Base-by-base conservation (phyloP, 2,329 filamentous ascomycete genomes). In the Magnaporthales sp. region DNA sequence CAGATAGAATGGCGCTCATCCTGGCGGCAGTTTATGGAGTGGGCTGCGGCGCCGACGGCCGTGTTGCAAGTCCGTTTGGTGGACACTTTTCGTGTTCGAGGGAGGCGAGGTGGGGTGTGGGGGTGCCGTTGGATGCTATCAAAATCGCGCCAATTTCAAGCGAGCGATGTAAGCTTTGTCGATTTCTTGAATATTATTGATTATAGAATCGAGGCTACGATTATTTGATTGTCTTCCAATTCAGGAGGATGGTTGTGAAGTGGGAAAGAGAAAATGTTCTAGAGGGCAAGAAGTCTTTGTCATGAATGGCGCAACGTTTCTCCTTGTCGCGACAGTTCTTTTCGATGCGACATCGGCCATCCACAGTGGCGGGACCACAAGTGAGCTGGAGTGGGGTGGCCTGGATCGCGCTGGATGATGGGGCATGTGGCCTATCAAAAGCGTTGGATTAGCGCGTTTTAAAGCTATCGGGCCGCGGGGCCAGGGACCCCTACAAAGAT, bases 1-100 rank as follows among this genome's bases (percentile, higher is more conserved):
- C 90, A 67, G 93, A 98, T 73, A 99, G 90, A 74, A 99, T 99
- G 69, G 95, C 95, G 76, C 93, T 97, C 95, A 99, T 99, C 69
- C 77, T 82, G 62, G 62, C 30, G n/a, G 62, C 62, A 22, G 62
- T 24, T 13, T 22, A 63, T n/a, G 62, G 29, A 22, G 62, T 19
- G 61, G 19, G n/a, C 38, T n/a, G 38, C 38, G 38, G 5, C n/a
- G 22, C 38, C 11, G 30, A 32, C 8, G 30, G 15, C 22, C 61
- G 24, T 38, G 22, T 63, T 24, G n/a, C 29, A 63, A 30, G 19
- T 11, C 29, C 62, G 62, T 4, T 3, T 30, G 22, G 6, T 8
- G 10, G 22, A 19, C 30, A n/a, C n/a, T 22, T 63, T 38, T 15
- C 10, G 62, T 22, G 30, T 7, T 63, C n/a, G 60, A n/a, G 30